Base-by-base conservation (phyloP, 2,329 filamentous ascomycete genomes). In the Arthrobotrys sinensis region DNA sequence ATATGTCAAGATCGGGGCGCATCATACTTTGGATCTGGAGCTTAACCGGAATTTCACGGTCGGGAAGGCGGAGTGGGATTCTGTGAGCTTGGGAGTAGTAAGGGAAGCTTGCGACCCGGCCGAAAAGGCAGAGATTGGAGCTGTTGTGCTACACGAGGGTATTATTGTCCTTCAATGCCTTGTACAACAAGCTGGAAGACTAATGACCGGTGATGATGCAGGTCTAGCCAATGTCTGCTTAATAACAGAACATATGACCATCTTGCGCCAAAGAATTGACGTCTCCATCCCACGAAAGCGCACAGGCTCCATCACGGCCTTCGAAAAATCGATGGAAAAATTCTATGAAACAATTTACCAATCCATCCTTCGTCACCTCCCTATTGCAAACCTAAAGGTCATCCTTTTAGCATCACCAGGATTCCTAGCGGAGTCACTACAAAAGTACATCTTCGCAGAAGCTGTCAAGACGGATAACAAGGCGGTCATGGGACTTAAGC, bases 71-170 rank as follows among this genome's bases (percentile, higher is more conserved):
- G 86, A 90, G 7, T 99, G 96, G 96, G 96, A 99, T 84, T 94
- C 92, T 81, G 90, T 99, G 10, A 93, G 94, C 2, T 86, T 91
- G 57, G 90, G 92, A 76, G 91, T 92, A 53, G 88, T 99, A 10
- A 87, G 89, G 71, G 93, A 97, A 83, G 91, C 94, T 0, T 88
- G 95, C 12, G 91, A 93, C 81, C 90, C 92, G 81, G 91, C 93
- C 80, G 91, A 91, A 82, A 90, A 92, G 79, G 94, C 93, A 0
- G 92, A 95, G 79, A 88, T 97, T 16, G 93, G 94, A 69, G 95
- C 96, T 0, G 91, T 98, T 0, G 92, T 98, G 24, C 95, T 99
- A 92, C 93, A 97, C 82, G 95, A 98, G 82, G 92, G 92, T 14
- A 60, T 21, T n/a, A 28, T 4, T 28, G 24, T 28, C 24, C 24